Evolutionary conservation across 208 protist genomes (phyloP), one percentile per base, ranked within the genome.

Genomic region (Leishmania turanica): DNA sequence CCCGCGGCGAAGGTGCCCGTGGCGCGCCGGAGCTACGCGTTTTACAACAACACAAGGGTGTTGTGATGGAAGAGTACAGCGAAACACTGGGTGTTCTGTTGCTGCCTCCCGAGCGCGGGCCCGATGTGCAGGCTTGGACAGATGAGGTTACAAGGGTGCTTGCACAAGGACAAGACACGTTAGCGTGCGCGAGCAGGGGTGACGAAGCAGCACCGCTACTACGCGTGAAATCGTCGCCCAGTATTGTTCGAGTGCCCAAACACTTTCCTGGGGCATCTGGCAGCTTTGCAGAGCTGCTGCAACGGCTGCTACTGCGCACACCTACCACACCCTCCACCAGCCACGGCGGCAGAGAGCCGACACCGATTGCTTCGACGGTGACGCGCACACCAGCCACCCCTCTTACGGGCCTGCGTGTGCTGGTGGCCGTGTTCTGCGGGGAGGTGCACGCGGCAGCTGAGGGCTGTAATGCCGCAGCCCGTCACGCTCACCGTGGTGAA

Each of bases 31-130:
- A 62, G n/a, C 37, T 87, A 58, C 58, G 64, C 8, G 72, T 85
- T n/a, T 45, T 77, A 40, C 79, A 82, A 49, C 68, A 75, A 37
- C 83, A 75, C 19, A 19, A 60, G 42, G 88, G 88, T 11, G 27
- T 91, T 37, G 75, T 89, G 8, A 15, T 91, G 56, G 80, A 87
- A 53, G 88, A 91, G 49, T 82, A 86, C 75, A 51, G 58, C 27
- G 31, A 73, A 17, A 40, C 73, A 3, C 11, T 91, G 9, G 86
- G 81, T 17, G 80, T 91, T 11, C 71, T 88, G 27, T 64, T 91
- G 64, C 72, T 85, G 49, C 72, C 72, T 42, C 40, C 47, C 53
- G 31, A 76, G 53, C 42, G 54, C 15, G 62, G 64, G 21, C 42
- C 40, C 40, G 58, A 78, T 15, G 27, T 34, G 75, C 75, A 19